A percentile compares a stretch with the other conserved stretches of the same genome.
Conservation (phyloP, 768 basidiomycete genomes). For the Trametes sanguinea region DNA sequence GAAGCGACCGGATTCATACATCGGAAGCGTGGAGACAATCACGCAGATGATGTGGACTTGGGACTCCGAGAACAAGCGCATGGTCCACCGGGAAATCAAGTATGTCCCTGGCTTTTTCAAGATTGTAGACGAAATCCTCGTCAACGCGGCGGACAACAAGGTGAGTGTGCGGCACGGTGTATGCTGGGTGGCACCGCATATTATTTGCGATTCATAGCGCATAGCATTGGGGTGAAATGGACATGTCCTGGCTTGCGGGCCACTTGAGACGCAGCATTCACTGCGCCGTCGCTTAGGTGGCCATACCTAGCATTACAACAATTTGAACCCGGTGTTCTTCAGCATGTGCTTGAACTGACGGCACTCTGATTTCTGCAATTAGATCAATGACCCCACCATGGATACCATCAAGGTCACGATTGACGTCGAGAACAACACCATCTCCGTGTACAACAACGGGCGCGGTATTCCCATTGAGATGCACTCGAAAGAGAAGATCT, state of each 20-base stretch:
- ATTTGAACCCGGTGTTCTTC: no score
- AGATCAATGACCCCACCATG: slow-evolving; percentile 95
- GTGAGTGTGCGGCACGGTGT: slow-evolving; percentile 41
- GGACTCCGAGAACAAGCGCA: slow-evolving; percentile 79
- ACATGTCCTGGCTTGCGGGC: no score
- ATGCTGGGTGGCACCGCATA: neutral
- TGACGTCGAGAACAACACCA: slow-evolving; percentile 78
- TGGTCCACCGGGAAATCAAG: slow-evolving; percentile 80
- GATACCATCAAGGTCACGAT: slow-evolving; percentile 88
- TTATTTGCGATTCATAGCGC: neutral
- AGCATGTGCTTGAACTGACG: no score
- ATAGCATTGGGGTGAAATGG: neutral
- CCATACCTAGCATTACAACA: no score
- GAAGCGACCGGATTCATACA: slow-evolving; percentile 92
- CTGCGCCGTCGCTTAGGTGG: no score
- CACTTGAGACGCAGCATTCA: no score
- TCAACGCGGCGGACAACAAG: slow-evolving; percentile 99
- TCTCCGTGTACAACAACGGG: slow-evolving; percentile 96
- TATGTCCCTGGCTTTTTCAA: slow-evolving; percentile 99
- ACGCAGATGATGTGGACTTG: slow-evolving; percentile 93
- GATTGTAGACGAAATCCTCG: slow-evolving; percentile 98
- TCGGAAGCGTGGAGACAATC: slow-evolving; percentile 91
- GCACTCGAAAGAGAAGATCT: slow-evolving; percentile 89
- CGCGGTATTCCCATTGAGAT: slow-evolving; percentile 96
- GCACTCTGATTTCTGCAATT: neutral